Percentiles rank a stretch among this genome's conserved stretches.
Evolutionary conservation across 257 asterid species (phyloP).

Genomic region (Solanum sejunctum): DNA sequence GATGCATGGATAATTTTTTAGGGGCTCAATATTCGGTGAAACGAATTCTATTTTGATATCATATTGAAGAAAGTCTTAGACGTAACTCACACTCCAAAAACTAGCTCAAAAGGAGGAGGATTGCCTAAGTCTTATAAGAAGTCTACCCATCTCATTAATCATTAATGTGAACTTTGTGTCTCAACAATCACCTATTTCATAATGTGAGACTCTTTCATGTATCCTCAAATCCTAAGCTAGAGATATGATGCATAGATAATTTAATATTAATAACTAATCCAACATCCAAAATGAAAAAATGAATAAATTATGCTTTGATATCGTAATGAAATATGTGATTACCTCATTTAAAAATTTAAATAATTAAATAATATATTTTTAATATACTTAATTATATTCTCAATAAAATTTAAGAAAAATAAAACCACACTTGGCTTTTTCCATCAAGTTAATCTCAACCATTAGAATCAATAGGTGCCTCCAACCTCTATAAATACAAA

Average conservation of each 20-base stretch:
- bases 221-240: accelerated
- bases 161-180: no score
- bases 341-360: background rate
- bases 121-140: no score
- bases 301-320: background rate
- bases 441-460: background rate
- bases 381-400: background rate
- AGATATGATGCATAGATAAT: background rate
- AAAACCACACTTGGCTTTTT: background rate
- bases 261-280: background rate
- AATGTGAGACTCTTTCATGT: background rate
- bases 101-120: no score
- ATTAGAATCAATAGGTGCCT: background rate
- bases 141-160: no score
- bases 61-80: no score
- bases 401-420: no score
- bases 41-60: no score
- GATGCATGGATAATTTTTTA: no score
- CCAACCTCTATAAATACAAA: conserved; percentile 24
- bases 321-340: no score
- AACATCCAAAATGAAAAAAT: background rate
- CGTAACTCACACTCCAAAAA: no score
- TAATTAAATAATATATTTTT: background rate
- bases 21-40: no score
- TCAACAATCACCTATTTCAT: background rate